Percentiles rank a stretch among this genome's conserved stretches.
Evolutionary conservation across 352 stramenopile species (phyloP).

Genomic region (Phytophthora vignae): DNA sequence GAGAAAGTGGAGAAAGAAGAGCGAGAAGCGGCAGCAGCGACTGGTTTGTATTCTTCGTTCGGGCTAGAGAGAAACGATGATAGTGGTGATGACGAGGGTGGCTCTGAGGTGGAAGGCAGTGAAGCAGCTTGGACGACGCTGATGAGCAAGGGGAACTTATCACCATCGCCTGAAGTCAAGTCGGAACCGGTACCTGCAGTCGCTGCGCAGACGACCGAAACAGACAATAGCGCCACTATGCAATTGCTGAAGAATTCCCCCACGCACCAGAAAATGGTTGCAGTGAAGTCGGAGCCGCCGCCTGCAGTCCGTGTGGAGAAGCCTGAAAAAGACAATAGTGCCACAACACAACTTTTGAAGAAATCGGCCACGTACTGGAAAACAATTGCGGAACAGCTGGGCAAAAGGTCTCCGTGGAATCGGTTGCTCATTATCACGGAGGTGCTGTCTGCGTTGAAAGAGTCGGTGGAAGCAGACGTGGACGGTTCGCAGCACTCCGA

Average conservation of each 20-base stretch:
- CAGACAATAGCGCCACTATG: no score
- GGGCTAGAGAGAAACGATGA: not conserved
- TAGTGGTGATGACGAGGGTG: not conserved
- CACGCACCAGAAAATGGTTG: no score
- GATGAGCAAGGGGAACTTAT: not conserved
- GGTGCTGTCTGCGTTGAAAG: not conserved
- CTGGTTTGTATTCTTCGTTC: not conserved
- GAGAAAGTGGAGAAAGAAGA: not conserved
- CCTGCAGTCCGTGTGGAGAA: no score
- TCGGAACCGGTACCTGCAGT: no score
- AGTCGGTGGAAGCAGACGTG: conserved; percentile 2
- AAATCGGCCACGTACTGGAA: not conserved
- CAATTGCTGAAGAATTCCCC: no score
- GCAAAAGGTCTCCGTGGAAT: not conserved
- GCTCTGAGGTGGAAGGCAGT: not conserved
- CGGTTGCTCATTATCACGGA: not conserved
- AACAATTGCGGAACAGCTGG: not conserved
- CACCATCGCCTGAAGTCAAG: no score
- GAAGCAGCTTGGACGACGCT: conserved; percentile 12
- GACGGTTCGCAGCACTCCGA: not conserved
- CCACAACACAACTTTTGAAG: not conserved
- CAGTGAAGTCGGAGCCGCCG: no score
- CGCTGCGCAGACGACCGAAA: no score
- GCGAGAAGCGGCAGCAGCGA: not conserved
- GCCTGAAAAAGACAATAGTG: no score